Evolutionary conservation across 441 rosid species (phyloP), one percentile per base, ranked within the genome.

Genomic region (Theobroma grandiflorum): DNA sequence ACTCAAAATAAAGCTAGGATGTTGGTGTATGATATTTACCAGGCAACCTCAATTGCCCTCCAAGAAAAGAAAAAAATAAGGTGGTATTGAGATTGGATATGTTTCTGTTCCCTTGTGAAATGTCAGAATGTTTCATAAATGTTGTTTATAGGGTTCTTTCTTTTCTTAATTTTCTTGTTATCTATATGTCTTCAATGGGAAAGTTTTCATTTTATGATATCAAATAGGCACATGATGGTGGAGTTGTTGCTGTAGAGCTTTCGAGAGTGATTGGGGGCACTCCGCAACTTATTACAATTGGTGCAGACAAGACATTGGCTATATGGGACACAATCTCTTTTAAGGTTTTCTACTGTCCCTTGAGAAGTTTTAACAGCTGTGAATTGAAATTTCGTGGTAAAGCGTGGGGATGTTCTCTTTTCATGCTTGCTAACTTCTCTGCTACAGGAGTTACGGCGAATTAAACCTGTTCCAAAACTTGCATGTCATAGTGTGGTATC

Each of bases 321-420:
- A 95, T 95, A 88, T 97, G 99, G 99, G 99, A 97, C 85, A 97
- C 99, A 31, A 88, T 94, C 82, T 91, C 99, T 78, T 97, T 94
- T 83, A 97, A 97, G 99, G 99, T 96, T 82, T 66, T 78, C 53
- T 79, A 78, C 78, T 42, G 43, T 71, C 72, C 78, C 61, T 77
- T 20, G 22, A 38, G 38, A 63, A 79, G 59, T 50, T 53, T 40
- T 67, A 53, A 4, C 37, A 66, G 47, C 47, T 70, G 2, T 76
- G 38, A 62, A 67, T 74, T 76, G 78, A 65, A 77, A 61, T 75
- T 77, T 43, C 38, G 33, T 78, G 20, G 14, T 49, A 22, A 72
- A 64, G 31, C 68, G 42, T 73, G 81, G 38, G 63, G 42, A 55
- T 69, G 40, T 66, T 71, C 61, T 59, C 43, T 77, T 78, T 20